Conservation (phyloP, 305 asterid genomes). For the Fraxinus latifolia region DNA sequence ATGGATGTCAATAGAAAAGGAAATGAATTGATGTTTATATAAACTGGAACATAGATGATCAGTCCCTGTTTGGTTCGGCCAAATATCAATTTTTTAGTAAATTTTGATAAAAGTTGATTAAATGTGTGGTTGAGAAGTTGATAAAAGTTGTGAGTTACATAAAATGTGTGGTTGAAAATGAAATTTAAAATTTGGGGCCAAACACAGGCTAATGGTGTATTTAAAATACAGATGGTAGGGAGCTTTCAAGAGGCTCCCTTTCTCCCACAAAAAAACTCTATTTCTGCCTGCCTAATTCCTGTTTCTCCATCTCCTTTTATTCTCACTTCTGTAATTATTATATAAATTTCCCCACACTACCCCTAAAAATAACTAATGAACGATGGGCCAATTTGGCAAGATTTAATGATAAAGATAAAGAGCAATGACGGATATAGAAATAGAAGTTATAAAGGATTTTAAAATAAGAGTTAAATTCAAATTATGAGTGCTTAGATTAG, state of each 20-base stretch:
- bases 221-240: neutral
- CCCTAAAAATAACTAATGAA: neutral
- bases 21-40: neutral
- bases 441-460: neutral
- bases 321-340: neutral
- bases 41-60: neutral
- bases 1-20: neutral
- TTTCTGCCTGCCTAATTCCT: neutral
- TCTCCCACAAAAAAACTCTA: neutral
- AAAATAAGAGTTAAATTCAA: neutral
- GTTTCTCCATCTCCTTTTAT: neutral
- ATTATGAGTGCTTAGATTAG: neutral
- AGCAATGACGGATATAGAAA: neutral
- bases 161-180: neutral
- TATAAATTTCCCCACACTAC: neutral
- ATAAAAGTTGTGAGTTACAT: neutral
- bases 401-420: neutral
- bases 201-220: neutral
- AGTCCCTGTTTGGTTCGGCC: neutral
- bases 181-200: neutral
- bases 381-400: neutral
- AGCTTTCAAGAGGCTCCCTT: neutral
- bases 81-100: too few relatives aligned
- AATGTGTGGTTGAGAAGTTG: neutral
- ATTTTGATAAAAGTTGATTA: neutral